phyloP scores from a whole-genome alignment of 257 asterid species.

The Przewalskia tangutica region DNA sequence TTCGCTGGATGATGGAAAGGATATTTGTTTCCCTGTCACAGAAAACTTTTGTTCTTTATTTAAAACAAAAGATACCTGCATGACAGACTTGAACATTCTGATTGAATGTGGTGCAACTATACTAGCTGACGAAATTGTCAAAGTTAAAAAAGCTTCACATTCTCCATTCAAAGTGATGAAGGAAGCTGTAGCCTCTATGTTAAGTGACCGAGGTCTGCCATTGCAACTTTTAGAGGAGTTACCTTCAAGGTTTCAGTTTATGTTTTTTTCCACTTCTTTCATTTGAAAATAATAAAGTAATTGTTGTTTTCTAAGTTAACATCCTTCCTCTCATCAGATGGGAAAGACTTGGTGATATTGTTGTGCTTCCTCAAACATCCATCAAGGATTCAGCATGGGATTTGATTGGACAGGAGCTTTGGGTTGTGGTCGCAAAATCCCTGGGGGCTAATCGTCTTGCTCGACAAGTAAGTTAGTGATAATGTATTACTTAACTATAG shows the following conservation, averaged over 20 bases:
- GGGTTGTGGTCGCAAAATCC: conserved; percentile 73
- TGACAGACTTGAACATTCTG: conserved; percentile 46
- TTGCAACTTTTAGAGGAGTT: conserved; percentile 58
- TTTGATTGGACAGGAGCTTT: conserved; percentile 55
- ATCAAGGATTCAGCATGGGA: conserved; percentile 74
- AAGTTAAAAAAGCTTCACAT: conserved; percentile 46
- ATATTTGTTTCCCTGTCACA: conserved; percentile 71
- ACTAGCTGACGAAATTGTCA: conserved; percentile 50
- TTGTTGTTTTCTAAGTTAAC: background rate
- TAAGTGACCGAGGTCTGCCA: conserved; percentile 42
- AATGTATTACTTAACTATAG: background rate
- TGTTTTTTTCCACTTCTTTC: background rate
- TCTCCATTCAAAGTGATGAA: conserved; percentile 67
- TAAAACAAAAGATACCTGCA: conserved; percentile 37
- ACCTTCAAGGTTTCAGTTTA: conserved; percentile 65
- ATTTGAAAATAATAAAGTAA: background rate
- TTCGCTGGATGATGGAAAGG: conserved; percentile 46
- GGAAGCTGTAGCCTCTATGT: conserved; percentile 62
- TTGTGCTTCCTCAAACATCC: conserved; percentile 70
- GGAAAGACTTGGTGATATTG: conserved; percentile 86
- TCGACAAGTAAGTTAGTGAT: conserved; percentile 54
- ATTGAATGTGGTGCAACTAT: conserved; percentile 47
- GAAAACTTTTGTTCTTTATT: conserved; percentile 39
- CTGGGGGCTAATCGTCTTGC: conserved; percentile 81
- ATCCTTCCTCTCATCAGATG: conserved; percentile 43